These are phyloP conservation scores for Fusarium compactum DNA, from an alignment of 2,329 filamentous ascomycete genomes.

Conservation along the genomic window DNA sequence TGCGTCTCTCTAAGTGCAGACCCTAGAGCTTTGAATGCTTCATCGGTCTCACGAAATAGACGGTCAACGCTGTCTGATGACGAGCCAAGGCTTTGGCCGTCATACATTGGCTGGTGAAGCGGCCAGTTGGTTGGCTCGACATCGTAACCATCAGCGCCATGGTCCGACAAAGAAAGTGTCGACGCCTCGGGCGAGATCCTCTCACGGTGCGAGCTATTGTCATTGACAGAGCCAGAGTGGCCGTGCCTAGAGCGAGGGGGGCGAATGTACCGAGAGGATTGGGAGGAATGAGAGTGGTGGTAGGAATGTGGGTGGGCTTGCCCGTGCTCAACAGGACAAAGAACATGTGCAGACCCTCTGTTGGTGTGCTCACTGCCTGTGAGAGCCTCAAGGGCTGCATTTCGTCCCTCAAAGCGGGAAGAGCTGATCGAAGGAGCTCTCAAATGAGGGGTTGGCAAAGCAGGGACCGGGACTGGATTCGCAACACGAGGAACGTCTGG, in stretches of 20 bases:
- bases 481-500: slow-evolving; percentile 56
- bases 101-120: slow-evolving; percentile 22
- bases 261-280: slow-evolving; percentile 26
- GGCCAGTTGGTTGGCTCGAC: slow-evolving; percentile 24
- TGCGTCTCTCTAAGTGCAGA: slow-evolving; percentile 55
- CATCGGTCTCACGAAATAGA: slow-evolving; percentile 63
- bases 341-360: slow-evolving; percentile 47
- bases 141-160: slow-evolving; percentile 28
- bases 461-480: slow-evolving; percentile 54
- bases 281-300: slow-evolving; percentile 34
- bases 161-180: slow-evolving; percentile 44
- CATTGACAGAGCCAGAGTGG: slow-evolving; percentile 9
- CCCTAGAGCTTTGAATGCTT: slow-evolving; percentile 62
- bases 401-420: slow-evolving; percentile 58
- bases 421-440: slow-evolving; percentile 58
- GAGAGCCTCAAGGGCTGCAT: slow-evolving; percentile 47
- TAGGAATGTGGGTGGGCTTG: slow-evolving; percentile 40
- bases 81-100: slow-evolving; percentile 33
- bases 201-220: slow-evolving; percentile 15
- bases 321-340: slow-evolving; percentile 51
- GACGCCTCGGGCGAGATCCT: slow-evolving; percentile 23
- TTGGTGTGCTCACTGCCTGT: slow-evolving; percentile 41
- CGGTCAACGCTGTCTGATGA: slow-evolving; percentile 57
- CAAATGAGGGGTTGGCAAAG: slow-evolving; percentile 54
- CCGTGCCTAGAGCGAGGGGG: slow-evolving; percentile 43